phyloP scores from a whole-genome alignment of 2,329 filamentous ascomycete species.

The Sarocladium kiliense region DNA sequence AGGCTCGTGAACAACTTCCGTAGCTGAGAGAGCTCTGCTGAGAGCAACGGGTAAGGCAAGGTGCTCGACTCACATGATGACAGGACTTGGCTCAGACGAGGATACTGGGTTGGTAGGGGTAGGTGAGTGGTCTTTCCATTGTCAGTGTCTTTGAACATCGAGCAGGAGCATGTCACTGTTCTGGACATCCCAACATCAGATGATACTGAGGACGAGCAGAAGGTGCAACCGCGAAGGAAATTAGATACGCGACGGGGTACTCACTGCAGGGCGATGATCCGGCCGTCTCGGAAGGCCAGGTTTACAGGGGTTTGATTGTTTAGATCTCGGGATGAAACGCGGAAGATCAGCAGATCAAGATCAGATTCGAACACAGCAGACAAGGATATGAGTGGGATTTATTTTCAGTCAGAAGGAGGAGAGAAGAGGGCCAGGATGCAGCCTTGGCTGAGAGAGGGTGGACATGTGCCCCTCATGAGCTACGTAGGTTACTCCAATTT shows the following conservation, averaged over 20 bases:
- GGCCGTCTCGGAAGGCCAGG: background rate
- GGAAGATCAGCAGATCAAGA: background rate
- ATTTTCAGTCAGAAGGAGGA: background rate
- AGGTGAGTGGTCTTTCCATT: background rate
- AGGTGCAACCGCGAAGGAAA: too few species aligned
- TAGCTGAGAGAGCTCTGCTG: background rate
- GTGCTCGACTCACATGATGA: slow-evolving; percentile 12
- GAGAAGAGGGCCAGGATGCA: background rate
- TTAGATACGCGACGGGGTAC: background rate
- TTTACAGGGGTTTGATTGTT: background rate
- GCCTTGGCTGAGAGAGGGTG: background rate
- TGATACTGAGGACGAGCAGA: too few species aligned
- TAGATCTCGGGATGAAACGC: background rate
- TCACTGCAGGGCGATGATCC: background rate
- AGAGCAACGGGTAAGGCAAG: background rate
- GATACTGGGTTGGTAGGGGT: background rate
- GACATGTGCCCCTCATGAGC: slow-evolving; percentile 6
- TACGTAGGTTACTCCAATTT: background rate
- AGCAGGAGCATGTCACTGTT: background rate
- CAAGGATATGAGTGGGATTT: background rate
- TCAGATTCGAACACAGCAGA: background rate
- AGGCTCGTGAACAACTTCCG: background rate
- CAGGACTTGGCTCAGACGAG: background rate
- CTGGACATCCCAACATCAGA: background rate
- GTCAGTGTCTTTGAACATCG: background rate